phyloP scores from a whole-genome alignment of 495 filamentous ascomycete genomes.

The Penicilliopsis zonata region DNA sequence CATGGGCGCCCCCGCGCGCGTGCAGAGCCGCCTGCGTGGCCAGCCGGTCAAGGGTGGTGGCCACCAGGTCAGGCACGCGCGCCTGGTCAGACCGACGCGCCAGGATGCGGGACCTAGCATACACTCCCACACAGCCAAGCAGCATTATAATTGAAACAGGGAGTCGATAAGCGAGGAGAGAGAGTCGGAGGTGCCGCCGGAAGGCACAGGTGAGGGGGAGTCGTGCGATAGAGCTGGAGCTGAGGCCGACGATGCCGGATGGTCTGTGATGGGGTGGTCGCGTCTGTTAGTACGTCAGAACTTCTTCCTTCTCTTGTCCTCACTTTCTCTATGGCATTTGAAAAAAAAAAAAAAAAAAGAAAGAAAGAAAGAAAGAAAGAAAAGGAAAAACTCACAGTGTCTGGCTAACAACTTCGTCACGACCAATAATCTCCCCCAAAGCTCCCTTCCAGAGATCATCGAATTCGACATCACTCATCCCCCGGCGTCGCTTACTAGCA shows the following conservation, averaged over 20 bases:
- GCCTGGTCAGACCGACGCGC: conserved; percentile 50
- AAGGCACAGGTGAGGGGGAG: conserved; percentile 79
- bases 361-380: conserved; percentile 9
- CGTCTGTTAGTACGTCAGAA: conserved; percentile 71
- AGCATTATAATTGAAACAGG: conserved; percentile 64
- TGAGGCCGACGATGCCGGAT: conserved; percentile 42
- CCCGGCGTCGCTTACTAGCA: conserved; percentile 57
- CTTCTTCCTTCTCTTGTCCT: conserved; percentile 16
- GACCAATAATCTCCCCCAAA: conserved; percentile 67
- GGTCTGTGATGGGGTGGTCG: conserved; percentile 57
- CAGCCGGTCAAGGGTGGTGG: conserved; percentile 69
- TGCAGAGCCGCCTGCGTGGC: conserved; percentile 69
- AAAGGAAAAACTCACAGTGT: conserved; percentile 57
- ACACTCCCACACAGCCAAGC: conserved; percentile 33
- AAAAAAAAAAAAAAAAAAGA: conserved; percentile 22
- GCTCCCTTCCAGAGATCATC: conserved; percentile 84
- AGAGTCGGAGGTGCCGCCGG: conserved; percentile 79
- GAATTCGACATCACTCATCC: conserved; percentile 78
- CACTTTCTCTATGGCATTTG: conserved; percentile 5
- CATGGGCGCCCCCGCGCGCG: conserved; percentile 49
- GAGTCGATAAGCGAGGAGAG: conserved; percentile 92
- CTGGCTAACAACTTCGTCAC: conserved; percentile 68
- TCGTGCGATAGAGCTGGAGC: conserved; percentile 68
- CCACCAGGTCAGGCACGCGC: conserved; percentile 67
- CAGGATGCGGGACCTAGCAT: conserved; percentile 43